Evolutionary conservation across 345 rosid genomes (phyloP).

Genomic region (Lumnitzera racemosa): DNA sequence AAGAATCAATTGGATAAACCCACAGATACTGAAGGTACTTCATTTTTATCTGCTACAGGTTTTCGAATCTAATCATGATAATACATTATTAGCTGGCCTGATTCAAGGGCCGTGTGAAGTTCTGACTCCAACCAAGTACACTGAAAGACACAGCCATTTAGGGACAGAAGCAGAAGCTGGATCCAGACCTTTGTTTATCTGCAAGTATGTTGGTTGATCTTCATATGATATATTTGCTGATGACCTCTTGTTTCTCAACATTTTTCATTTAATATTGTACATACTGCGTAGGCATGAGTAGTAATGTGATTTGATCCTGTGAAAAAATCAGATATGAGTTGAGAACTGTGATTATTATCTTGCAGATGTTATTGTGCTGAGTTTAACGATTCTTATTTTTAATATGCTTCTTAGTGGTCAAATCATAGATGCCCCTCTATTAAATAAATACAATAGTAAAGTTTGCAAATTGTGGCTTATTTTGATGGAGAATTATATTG

Average conservation of each 20-base stretch:
- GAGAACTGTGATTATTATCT: no score
- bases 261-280: no score
- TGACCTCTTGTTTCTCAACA: neutral
- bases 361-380: neutral
- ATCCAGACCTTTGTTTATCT: slow-evolving; percentile 33
- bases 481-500: neutral
- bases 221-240: neutral
- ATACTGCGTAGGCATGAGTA: no score
- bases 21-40: neutral
- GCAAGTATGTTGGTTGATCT: slow-evolving; percentile 42
- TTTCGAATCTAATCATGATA: slow-evolving; percentile 57
- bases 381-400: no score
- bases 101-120: slow-evolving; percentile 59
- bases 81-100: slow-evolving; percentile 34
- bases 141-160: slow-evolving; percentile 29
- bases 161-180: slow-evolving; percentile 28
- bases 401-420: neutral
- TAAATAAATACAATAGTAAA: neutral
- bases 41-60: slow-evolving; percentile 27
- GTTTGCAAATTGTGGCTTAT: neutral
- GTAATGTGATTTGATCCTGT: no score
- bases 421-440: neutral
- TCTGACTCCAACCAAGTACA: slow-evolving; percentile 40
- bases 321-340: no score
- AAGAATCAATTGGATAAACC: no score